Base-by-base conservation (phyloP, 768 basidiomycete genomes). In the Suillus ampliporus region DNA sequence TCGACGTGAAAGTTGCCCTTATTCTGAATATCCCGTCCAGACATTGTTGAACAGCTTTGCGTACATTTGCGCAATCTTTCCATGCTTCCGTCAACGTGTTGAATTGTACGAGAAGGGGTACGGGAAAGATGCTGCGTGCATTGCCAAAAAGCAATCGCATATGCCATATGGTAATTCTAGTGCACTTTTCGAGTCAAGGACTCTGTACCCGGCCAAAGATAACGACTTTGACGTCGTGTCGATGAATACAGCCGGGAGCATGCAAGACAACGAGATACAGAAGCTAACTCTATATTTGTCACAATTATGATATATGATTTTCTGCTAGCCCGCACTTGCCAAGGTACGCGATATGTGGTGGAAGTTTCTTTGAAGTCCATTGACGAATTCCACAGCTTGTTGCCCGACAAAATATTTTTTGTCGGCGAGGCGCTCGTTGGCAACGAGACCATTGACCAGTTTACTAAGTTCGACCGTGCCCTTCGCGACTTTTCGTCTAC, bases 351-450 rank as follows among this genome's bases (percentile, higher is more conserved):
- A 44, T 44, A 10, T n/a, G 43, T 21, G n/a, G 43, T 44, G 43
- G 43, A 44, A 44, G 43, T 28, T 51, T 21, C 28, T 13, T 35
- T 7, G n/a, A 15, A 35, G 28, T 58, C 23, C n/a, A 28, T 15
- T 43, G 60, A 34, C 41, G 46, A 57, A 51, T 19, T 14, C 57
- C 48, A 17, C 69, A 96, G 91, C 86, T 99, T 62, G 95, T 99
- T 35, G 80, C 97, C 97, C 0, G 97, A 99, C 82, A 99, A 96
- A 78, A 93, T 99, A 70, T 84, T 99, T 61, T 99, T 99, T 68
- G 97, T 99, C 50, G 97, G 97, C 58, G 97, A 99, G 76, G 97
- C 97, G 0, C 81, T 99, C 46, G 97, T 99, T 7, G 97, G 97
- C 8, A 99, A 99, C 74, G 97, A 99, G 76, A 97, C 97, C 2